Base-by-base conservation (phyloP, 2,329 filamentous ascomycete species). In the Bipolaris sorokiniana region DNA sequence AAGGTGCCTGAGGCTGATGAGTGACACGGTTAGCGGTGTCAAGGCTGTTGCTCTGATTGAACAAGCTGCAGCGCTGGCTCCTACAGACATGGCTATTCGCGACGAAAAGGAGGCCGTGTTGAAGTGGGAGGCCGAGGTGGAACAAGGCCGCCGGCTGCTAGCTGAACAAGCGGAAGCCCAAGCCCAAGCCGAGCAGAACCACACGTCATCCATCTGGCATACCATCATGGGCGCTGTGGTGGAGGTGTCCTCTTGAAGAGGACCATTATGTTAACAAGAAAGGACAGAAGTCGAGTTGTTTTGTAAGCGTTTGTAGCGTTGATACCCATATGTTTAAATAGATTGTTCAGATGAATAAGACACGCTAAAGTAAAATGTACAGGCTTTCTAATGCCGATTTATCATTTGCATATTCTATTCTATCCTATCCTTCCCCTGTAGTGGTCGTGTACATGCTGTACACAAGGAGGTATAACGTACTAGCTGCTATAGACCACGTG, bases 1-100 rank as follows among this genome's bases (percentile, higher is more conserved):
- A 6, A 57, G 53, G 37, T 70, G 67, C 44, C 22, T 66, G 33
- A 51, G 67, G 16, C 26, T 70, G 50, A 61, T 69, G 59, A 50
- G 45, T 3, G 51, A 60, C 11, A 18, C 42, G 16, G 48, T 31
- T 1, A 59, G 50, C 13, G 55, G 63, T 7, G 58, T 60, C 10
- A 57, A 57, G 33, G 66, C 67, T 13, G 52, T 63, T 0, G 56
- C 58, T 1, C 15, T 66, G 11, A 61, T 69, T 22, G 66, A 69
- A 38, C 54, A 67, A 33, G 66, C 66, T 3, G 59, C 50, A 1
- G 48, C 49, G 5, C 52, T 68, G n/a, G 61, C 62, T 9, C 66
- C 66, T 7, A 62, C 56, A 11, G 66, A 69, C 10, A 48, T 63
- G 26, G 59, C 51, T 1, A 66, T 70, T 4, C 37, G 61, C 11